Base-by-base conservation (phyloP, 345 rosid species). In the Arabis hirsuta region DNA sequence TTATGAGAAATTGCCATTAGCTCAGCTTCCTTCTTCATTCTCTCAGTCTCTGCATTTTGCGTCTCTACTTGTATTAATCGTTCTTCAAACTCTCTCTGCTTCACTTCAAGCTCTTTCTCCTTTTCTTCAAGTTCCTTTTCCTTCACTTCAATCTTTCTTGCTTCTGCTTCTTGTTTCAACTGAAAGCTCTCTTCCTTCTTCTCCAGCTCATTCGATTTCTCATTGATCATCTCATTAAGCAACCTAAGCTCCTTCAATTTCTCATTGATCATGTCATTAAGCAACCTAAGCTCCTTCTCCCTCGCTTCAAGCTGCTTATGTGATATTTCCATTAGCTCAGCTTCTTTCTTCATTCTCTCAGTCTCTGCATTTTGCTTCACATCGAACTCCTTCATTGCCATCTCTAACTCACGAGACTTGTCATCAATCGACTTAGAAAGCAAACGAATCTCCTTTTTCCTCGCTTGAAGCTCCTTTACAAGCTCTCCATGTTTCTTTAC, bases 261-360 rank as follows among this genome's bases (percentile, higher is more conserved):
- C 42, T 45, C 67, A 2, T 24, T n/a, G 5, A 52, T 19, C 12
- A 62, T 12, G 9, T 62, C 46, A 38, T 39, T 9, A 48, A 47
- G 36, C 27, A 48, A 38, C 8, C 26, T 43, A 13, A 62, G 24
- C 46, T 62, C 62, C 6, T 62, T 44, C 63, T 72, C n/a, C 54
- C 48, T 72, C 29, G 19, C 48, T 46, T 46, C 41, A 67, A 67
- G 62, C 19, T 63, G 43, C 31, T 19, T 63, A 63, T 4, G 55
- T 19, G 68, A 29, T 16, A n/a, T 32, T 64, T 7, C 45, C 44
- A 64, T 19, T 6, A 10, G 0, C 56, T 64, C 56, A 64, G 8
- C 20, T 12, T 48, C 69, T 13, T 32, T 47, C 34, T 31, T 64
- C 8, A 2, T 19, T 20, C 32, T 48, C 32, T 64, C 55, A 26